Evolutionary conservation across 1,139 yeast genomes (phyloP).

Genomic region (Tardiomyces digboiensis): DNA sequence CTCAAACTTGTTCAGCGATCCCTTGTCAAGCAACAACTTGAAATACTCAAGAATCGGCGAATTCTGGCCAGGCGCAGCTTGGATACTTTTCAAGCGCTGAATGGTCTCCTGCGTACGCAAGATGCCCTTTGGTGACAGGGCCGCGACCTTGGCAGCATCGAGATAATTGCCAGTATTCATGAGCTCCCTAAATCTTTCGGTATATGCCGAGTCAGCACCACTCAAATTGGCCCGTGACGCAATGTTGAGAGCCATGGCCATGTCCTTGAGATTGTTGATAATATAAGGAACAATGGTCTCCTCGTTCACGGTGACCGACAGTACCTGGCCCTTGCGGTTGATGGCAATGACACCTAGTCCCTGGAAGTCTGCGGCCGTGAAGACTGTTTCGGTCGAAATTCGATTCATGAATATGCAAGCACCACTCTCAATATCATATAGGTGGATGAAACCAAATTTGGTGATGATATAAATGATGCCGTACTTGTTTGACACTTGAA

Average conservation of each 20-base stretch:
- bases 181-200: slow-evolving; percentile 83
- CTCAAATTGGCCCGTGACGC: slow-evolving; percentile 96
- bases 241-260: slow-evolving; percentile 75
- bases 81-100: slow-evolving; percentile 81
- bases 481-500: slow-evolving; percentile 75
- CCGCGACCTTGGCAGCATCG: slow-evolving; percentile 95
- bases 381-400: slow-evolving; percentile 93
- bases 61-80: slow-evolving; percentile 93
- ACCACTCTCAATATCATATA: slow-evolving; percentile 91
- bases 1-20: slow-evolving; percentile 88
- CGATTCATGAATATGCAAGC: slow-evolving; percentile 91
- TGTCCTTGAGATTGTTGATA: slow-evolving; percentile 76
- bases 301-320: slow-evolving; percentile 83
- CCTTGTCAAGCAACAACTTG: slow-evolving; percentile 86
- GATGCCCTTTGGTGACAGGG: slow-evolving; percentile 72
- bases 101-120: slow-evolving; percentile 94
- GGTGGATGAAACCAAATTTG: slow-evolving; percentile 92
- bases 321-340: slow-evolving; percentile 92
- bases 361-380: slow-evolving; percentile 67
- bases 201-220: slow-evolving; percentile 90
- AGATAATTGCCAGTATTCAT: slow-evolving; percentile 80
- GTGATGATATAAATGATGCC: slow-evolving; percentile 88
- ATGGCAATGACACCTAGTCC: slow-evolving; percentile 84
- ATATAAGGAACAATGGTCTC: slow-evolving; percentile 86
- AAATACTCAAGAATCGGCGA: slow-evolving; percentile 93